Percentiles rank a stretch among this genome's conserved stretches.
Evolutionary conservation across 1,284 basidiomycete species (phyloP).

Genomic region (Ceratobasidium sp.): DNA sequence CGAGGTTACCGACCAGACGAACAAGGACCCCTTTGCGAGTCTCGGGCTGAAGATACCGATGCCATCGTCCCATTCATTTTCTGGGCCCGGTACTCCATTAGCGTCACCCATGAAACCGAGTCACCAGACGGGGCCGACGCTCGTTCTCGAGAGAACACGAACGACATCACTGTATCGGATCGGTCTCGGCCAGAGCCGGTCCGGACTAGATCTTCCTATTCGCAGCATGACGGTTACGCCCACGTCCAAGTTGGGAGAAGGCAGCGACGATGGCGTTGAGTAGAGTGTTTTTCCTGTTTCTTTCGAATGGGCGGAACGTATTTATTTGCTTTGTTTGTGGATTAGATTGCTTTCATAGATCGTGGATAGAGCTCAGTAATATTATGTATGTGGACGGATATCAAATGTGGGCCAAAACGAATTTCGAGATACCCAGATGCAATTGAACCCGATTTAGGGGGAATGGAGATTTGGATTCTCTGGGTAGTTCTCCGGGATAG

Average conservation of each 20-base stretch:
- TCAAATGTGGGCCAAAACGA: too few species aligned
- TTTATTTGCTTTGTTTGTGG: too few species aligned
- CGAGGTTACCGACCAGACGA: conserved; percentile 60
- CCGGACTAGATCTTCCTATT: conserved; percentile 16
- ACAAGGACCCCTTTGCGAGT: conserved; percentile 56
- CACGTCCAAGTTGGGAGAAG: conserved; percentile 3
- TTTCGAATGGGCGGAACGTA: too few species aligned
- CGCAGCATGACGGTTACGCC: conserved; percentile 1
- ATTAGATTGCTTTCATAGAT: too few species aligned
- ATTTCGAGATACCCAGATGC: too few species aligned
- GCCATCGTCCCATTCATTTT: conserved; percentile 50
- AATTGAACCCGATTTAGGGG: too few species aligned
- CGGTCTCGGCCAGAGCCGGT: conserved; percentile 9
- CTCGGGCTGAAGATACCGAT: conserved; percentile 68
- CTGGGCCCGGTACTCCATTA: conserved; percentile 11
- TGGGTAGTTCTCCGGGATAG: too few species aligned
- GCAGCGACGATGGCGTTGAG: conserved; percentile 26
- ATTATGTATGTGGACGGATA: too few species aligned
- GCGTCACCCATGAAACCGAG: conserved; percentile 16
- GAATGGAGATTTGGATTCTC: too few species aligned
- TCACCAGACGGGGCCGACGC: not conserved
- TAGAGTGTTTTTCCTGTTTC: not conserved
- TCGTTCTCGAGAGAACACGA: conserved; percentile 12
- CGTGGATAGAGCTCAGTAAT: too few species aligned
- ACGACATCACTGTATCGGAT: conserved; percentile 25